These are phyloP conservation scores for Kluyveromyces sp. DNA, from an alignment of 1,139 yeast genomes.

Conservation along the genomic window DNA sequence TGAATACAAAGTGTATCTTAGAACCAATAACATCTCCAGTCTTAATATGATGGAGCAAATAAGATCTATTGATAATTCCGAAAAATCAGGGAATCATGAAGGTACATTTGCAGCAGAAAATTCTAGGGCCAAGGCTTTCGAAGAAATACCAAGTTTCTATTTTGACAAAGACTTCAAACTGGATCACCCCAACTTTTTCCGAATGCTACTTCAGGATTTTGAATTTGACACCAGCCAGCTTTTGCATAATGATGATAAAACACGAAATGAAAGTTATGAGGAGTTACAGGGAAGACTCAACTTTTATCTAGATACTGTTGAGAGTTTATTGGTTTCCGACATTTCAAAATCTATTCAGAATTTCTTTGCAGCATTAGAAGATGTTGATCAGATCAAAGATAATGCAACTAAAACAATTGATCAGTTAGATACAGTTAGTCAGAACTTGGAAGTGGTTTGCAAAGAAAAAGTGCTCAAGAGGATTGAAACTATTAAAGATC, in stretches of 20 bases:
- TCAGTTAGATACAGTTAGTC: constrained; percentile 40
- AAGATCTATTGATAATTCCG: constrained; percentile 21
- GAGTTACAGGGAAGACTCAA: constrained; percentile 75
- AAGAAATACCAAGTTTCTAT: constrained; percentile 57
- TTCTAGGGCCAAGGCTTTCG: constrained; percentile 16
- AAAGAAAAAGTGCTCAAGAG: constrained; percentile 46
- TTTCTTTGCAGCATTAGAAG: constrained; percentile 78
- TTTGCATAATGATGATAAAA: constrained; percentile 19
- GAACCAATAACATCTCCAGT: constrained; percentile 27
- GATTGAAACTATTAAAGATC: constrained; percentile 42
- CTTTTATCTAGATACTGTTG: constrained; percentile 78
- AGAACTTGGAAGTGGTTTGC: constrained; percentile 39
- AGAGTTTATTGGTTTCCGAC: constrained; percentile 69
- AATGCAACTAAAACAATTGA: constrained; percentile 48
- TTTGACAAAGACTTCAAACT: constrained; percentile 63
- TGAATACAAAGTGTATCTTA: constrained; percentile 48
- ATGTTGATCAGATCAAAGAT: constrained; percentile 50
- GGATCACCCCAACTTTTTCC: constrained; percentile 83
- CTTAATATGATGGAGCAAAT: constrained; percentile 36
- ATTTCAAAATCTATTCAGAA: constrained; percentile 78
- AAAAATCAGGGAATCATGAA: constrained; percentile 2
- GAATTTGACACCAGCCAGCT: constrained; percentile 23
- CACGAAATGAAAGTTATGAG: constrained; percentile 31
- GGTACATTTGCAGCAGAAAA: constrained; percentile 10
- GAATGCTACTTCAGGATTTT: constrained; percentile 47